A percentile compares a stretch with the other conserved stretches of the same genome.
These are phyloP conservation scores for Coemansia sp. DNA, from an alignment of 192 early-diverging fungal genomes.

Conservation along the genomic window DNA sequence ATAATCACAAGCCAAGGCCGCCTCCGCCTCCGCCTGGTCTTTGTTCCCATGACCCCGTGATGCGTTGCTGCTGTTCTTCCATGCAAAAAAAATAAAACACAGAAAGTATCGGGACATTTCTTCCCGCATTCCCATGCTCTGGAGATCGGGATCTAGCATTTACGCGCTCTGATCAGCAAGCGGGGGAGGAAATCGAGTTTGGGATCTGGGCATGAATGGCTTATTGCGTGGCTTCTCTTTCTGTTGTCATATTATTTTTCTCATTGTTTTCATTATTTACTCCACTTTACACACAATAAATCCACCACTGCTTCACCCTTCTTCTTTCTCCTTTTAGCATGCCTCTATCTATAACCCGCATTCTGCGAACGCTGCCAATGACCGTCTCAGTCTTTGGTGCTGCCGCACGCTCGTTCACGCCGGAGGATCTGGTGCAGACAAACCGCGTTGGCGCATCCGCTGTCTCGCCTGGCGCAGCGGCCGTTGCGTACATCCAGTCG, in stretches of 20 bases:
- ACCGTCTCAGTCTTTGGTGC: slow-evolving; percentile 24
- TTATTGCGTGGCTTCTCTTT: background rate
- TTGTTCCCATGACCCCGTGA: too few species aligned
- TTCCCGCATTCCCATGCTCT: too few species aligned
- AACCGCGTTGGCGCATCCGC: slow-evolving; percentile 57
- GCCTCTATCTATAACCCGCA: slow-evolving; percentile 2
- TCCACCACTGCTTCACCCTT: background rate
- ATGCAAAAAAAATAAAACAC: too few species aligned
- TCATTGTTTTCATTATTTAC: slow-evolving; percentile 5
- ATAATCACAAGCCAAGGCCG: too few species aligned
- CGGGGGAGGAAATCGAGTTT: too few species aligned
- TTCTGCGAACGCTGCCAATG: slow-evolving; percentile 23
- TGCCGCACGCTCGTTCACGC: slow-evolving; percentile 53
- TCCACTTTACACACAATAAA: background rate
- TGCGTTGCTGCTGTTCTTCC: too few species aligned
- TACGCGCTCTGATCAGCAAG: too few species aligned
- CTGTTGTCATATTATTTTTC: background rate
- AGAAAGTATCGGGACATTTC: too few species aligned
- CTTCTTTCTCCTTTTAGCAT: background rate
- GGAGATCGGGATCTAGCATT: too few species aligned
- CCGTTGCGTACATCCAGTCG: slow-evolving; percentile 62
- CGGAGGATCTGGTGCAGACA: slow-evolving; percentile 65
- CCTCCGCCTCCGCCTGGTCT: too few species aligned
- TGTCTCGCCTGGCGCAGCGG: slow-evolving; percentile 56
- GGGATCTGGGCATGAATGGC: too few species aligned